Evolutionary conservation across 169 alveolate species (phyloP), one percentile per base, ranked within the genome.

Genomic region (Cryptosporidium sp.): DNA sequence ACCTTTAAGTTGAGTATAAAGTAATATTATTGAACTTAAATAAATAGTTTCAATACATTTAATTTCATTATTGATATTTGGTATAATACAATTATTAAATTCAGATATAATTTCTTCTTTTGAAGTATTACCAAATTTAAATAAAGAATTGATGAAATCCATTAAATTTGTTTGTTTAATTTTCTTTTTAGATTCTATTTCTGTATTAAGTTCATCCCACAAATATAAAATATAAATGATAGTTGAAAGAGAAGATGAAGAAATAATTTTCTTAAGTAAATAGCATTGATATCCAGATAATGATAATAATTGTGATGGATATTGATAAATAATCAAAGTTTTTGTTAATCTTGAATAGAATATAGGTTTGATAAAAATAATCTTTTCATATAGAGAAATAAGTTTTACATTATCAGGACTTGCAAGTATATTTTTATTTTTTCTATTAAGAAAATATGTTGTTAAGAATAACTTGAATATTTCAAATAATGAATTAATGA

Each of bases 201-300:
- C 26, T 5, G 21, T 18, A 45, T 80, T 80, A 4, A 80, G 6
- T 39, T 80, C 89, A 23, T 80, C 89, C 89, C 89, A 80, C 10
- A 80, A 33, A 62, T 80, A 62, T n/a, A 80, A 45, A n/a, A 80
- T 61, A 48, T 51, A 61, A 35, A 80, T 37, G 6, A 80, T 65
- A 31, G 89, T 44, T 6, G 75, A 65, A 5, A 80, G 51, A 8
- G 80, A 80, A 26, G 68, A 62, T 8, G 72, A 75, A n/a, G 68
- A 80, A 51, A 80, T 56, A 7, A 80, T 3, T 4, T 26, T 62
- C 16, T 62, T 23, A 6, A 26, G 44, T 53, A n/a, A 14, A 16
- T 56, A 21, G 21, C 16, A 2, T 31, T 35, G 10, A 9, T 73
- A 1, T 33, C 9, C 18, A 35, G 60, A 12, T 2, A 21, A 29